Evolutionary conservation across 345 rosid genomes (phyloP), one percentile per base, ranked within the genome.

Genomic region (Syzygium jambos): DNA sequence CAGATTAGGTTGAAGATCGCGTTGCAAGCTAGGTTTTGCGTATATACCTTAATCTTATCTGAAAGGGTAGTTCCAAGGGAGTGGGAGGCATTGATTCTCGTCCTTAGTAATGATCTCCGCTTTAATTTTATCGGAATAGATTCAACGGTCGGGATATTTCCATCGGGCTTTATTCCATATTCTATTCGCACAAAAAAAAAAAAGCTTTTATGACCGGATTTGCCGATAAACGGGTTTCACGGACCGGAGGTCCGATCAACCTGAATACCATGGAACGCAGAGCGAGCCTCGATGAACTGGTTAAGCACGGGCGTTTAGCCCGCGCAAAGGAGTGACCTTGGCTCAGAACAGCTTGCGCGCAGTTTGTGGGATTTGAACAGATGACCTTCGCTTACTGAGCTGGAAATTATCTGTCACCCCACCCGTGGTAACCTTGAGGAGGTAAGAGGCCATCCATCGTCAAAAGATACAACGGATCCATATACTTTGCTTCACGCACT

Each of bases 301-400:
- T 65, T 30, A 65, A 15, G 38, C 16, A 15, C 8, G 7, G 6
- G 34, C 1, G 12, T 6, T 61, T 61, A 3, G 73, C 19, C 0
- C 13, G 3, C 7, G 21, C 10, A n/a, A n/a, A n/a, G 15, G 30
- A 68, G 3, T 2, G 2, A 8, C 78, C 22, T 65, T 30, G 78
- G 43, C 11, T 65, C 12, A 16, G 0, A 30, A 13, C 11, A 30
- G 1, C 4, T 63, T 29, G 1, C 1, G 7, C 2, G 30, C 9
- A 7, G 1, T 65, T 15, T 16, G 78, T 16, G 19, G 16, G 23
- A 30, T 29, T 65, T 9, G 78, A 65, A 65, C 17, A 6, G 3
- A 65, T 65, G 19, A 29, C 5, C 41, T 65, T 8, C 21, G 8
- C 21, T 29, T 29, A 29, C 5, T 3, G 14, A 52, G 53, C 14